Evolutionary conservation across 73 alveolate genomes (phyloP), one percentile per base, ranked within the genome.

Genomic region (Stentor coeruleus): DNA sequence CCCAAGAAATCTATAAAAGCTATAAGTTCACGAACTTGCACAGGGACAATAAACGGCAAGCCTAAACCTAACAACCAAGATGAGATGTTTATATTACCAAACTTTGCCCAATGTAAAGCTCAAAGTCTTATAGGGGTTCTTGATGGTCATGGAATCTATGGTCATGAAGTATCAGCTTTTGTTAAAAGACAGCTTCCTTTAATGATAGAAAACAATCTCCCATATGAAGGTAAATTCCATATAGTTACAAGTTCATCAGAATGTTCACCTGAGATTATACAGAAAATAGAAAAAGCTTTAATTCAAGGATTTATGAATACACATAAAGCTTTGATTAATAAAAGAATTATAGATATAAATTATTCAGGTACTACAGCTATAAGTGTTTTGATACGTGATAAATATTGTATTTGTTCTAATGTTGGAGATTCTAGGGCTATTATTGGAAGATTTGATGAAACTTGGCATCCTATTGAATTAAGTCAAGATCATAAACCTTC

Each of bases 401-500:
- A 66, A 28, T 14, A 15, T 31, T 20, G n/a, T 37, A 20, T 66
- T 66, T 66, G 79, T 59, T 88, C 92, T 0, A 81, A 86, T 83
- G 84, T 83, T 2, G 92, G 92, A 28, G 92, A 86, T 82, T 86
- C 92, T 20, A 74, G 89, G 55, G 92, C 92, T 20, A 82, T 86
- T 30, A 81, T 86, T 77, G 84, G 99, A 36, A 97, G 98, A 33
- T 33, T 15, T 39, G 90, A 87, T 74, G 94, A 90, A 39, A 95
- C 91, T 72, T 4, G 66, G 66, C 6, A 1, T 20, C 42, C 79
- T 20, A 33, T 66, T 20, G 40, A 66, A 66, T 81, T 93, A 74
- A 85, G 96, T 20, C 82, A 84, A 38, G 98, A 93, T 59, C 98
- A 93, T 84, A 93, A 93, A 58, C 96, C 98, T 15, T 93, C 87